Evolutionary conservation across 345 rosid genomes (phyloP).

Genomic region (Camelina hispida): DNA sequence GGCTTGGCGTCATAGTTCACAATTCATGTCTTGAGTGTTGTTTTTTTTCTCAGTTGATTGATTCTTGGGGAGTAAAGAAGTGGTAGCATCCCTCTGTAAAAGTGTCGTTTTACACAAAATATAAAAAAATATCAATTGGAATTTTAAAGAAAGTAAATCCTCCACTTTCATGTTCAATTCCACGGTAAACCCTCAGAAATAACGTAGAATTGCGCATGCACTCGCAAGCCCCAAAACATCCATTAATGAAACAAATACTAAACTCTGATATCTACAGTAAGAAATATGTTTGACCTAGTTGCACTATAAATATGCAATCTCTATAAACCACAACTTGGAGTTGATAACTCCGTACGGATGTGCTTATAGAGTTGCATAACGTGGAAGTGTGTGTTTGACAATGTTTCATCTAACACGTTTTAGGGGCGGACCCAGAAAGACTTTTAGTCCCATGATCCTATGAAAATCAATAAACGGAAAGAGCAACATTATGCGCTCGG

Average conservation of each 20-base stretch:
- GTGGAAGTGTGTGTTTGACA: no score
- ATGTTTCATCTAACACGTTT: no score
- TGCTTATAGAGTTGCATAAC: no score
- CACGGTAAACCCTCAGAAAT: neutral
- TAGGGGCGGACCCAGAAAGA: no score
- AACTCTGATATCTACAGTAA: no score
- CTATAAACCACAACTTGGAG: no score
- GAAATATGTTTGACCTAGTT: neutral
- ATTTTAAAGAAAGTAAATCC: neutral
- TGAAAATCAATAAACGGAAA: neutral
- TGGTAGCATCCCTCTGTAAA: conserved; percentile 23
- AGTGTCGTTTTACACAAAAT: conserved; percentile 16
- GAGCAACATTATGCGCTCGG: neutral
- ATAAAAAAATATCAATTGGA: neutral
- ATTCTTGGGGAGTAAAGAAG: conserved; percentile 27
- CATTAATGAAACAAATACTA: neutral
- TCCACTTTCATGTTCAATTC: conserved; percentile 8
- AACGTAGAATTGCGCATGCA: neutral
- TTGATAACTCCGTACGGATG: no score
- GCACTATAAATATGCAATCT: neutral
- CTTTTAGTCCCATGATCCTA: no score
- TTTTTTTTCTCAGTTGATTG: conserved; percentile 14
- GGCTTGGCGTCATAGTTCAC: conserved; percentile 9
- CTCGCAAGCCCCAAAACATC: neutral
- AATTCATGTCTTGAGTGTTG: conserved; percentile 26